Percentiles rank a stretch among this genome's conserved stretches.
Evolutionary conservation across 257 asterid species (phyloP).

Genomic region (Coffea canephora): DNA sequence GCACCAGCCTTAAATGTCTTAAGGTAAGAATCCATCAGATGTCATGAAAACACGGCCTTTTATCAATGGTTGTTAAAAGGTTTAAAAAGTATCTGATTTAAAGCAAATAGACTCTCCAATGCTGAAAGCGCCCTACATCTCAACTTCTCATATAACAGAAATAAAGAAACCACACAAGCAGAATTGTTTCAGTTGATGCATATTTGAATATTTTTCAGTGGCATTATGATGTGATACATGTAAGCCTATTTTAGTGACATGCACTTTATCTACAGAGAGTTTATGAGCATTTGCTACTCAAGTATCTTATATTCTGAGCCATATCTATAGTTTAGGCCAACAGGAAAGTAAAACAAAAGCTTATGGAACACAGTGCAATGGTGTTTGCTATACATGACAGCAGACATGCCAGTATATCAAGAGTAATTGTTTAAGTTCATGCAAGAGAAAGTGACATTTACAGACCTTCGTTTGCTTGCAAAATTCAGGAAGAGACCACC

Average conservation of each 20-base stretch:
- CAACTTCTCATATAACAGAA: too few relatives aligned
- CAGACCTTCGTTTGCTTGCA: conserved; percentile 52
- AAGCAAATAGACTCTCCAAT: neutral
- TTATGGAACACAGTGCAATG: neutral
- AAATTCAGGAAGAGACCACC: conserved; percentile 58
- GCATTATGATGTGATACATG: too few relatives aligned
- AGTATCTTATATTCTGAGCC: too few relatives aligned
- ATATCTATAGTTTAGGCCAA: neutral
- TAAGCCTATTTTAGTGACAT: too few relatives aligned
- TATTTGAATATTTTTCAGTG: too few relatives aligned
- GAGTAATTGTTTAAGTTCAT: neutral
- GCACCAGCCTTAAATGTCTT: neutral
- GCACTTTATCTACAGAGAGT: too few relatives aligned
- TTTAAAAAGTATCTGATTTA: too few relatives aligned
- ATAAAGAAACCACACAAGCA: too few relatives aligned
- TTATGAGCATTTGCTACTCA: too few relatives aligned
- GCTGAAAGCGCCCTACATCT: neutral
- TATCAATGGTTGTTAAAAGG: neutral
- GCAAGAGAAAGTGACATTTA: neutral
- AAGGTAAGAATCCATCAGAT: neutral
- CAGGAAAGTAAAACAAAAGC: neutral
- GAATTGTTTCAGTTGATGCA: too few relatives aligned
- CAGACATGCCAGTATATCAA: neutral
- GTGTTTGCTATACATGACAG: neutral
- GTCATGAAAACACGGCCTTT: neutral